These are phyloP conservation scores for Misopates orontium DNA, from an alignment of 257 asterid species.

Conservation along the genomic window DNA sequence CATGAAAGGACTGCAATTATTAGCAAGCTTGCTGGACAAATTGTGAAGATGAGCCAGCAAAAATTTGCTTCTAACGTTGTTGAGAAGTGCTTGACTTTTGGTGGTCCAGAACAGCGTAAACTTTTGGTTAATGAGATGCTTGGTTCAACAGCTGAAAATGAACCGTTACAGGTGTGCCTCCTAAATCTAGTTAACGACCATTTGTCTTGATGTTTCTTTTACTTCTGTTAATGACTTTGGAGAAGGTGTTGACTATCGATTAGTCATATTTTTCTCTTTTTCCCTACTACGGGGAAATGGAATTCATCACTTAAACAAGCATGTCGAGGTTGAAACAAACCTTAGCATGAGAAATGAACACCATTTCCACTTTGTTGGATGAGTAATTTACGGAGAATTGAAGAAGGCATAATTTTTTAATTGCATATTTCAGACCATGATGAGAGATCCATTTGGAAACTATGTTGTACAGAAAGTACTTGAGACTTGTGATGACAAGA, in stretches of 20 bases:
- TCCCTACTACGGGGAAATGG: too few species aligned
- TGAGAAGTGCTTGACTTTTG: constrained; percentile 81
- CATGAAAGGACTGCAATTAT: constrained; percentile 69
- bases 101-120: constrained; percentile 68
- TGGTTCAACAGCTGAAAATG: constrained; percentile 82
- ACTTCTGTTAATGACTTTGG: too few species aligned
- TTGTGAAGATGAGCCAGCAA: constrained; percentile 91
- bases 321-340: too few species aligned
- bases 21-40: constrained; percentile 75
- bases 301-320: too few species aligned
- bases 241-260: too few species aligned
- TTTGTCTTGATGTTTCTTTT: background rate
- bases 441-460: constrained; percentile 92
- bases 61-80: constrained; percentile 90
- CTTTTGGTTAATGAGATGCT: constrained; percentile 81
- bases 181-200: background rate
- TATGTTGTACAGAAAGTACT: constrained; percentile 90
- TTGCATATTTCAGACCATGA: constrained; percentile 65
- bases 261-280: too few species aligned
- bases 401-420: too few species aligned
- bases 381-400: background rate
- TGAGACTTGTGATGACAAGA: constrained; percentile 76
- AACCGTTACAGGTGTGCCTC: constrained; percentile 75
- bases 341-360: too few species aligned
- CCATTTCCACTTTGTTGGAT: too few species aligned